Evolutionary conservation across 2,329 filamentous ascomycete genomes (phyloP), one percentile per base, ranked within the genome.

Genomic region (Passalora sequoiae): DNA sequence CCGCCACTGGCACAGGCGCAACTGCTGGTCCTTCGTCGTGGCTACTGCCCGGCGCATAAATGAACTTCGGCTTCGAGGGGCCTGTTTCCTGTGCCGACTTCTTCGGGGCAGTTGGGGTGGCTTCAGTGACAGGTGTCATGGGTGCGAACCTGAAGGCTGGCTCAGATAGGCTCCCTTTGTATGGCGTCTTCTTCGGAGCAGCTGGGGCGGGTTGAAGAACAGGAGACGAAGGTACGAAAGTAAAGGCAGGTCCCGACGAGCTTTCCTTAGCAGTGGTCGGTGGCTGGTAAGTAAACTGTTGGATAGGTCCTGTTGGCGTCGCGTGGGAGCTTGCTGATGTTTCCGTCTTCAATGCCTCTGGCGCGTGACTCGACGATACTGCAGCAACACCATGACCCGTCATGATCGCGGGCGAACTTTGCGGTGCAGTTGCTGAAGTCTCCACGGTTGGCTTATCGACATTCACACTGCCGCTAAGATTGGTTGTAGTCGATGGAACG

Each of bases 91-190:
- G 27, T 15, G 43, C 27, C 6, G 39, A n/a, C n/a, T n/a, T 39
- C 9, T 33, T 39, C 20, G 44, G 44, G 17, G 40, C 39, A 15
- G 22, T 43, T 10, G 44, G 35, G 21, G 39, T 43, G n/a, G 33
- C 43, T 15, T 5, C 37, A 5, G 19, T 13, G 12, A n/a, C 20
- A 9, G 24, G 19, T 9, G 13, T 29, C 33, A 15, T 30, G 28
- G 4, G 28, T n/a, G n/a, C n/a, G n/a, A n/a, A n/a, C n/a, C n/a
- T n/a, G n/a, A n/a, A n/a, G n/a, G n/a, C n/a, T n/a, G n/a, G n/a
- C n/a, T n/a, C n/a, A n/a, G n/a, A n/a, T n/a, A n/a, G n/a, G n/a
- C n/a, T n/a, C n/a, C n/a, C n/a, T n/a, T n/a, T n/a, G n/a, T n/a
- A n/a, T n/a, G n/a, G n/a, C n/a, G n/a, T n/a, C n/a, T n/a, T n/a